Conservation (phyloP, 768 basidiomycete genomes). For the Russula lepida region DNA sequence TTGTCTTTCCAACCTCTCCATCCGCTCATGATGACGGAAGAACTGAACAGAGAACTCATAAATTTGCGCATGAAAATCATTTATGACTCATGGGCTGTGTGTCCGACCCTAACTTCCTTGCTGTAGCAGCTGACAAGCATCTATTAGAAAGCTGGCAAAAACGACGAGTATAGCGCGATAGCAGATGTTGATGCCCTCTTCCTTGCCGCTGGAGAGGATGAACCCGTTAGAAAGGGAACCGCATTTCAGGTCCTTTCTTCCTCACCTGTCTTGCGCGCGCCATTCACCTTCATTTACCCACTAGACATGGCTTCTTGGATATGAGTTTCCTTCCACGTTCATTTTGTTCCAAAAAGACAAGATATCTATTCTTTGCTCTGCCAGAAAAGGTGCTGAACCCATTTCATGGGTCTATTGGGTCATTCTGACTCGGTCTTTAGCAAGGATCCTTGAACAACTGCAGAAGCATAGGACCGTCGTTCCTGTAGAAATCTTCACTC, state of each 20-base stretch:
- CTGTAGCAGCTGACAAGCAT: background rate
- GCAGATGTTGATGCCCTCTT: constrained; percentile 61
- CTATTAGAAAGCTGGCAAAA: constrained; percentile 50
- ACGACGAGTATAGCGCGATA: constrained; percentile 65
- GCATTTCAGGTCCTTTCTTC: constrained; percentile 69
- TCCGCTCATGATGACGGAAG: constrained; percentile 46
- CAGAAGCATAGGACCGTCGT: constrained; percentile 46
- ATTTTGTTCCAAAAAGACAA: constrained; percentile 74
- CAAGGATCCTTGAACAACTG: constrained; percentile 79
- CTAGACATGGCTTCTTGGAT: constrained; percentile 94
- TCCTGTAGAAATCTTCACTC: constrained; percentile 66
- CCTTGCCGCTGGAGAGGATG: constrained; percentile 77
- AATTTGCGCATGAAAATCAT: constrained; percentile 27
- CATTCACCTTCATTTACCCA: constrained; percentile 4
- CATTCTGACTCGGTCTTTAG: constrained; percentile 33
- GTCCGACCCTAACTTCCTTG: constrained; percentile 12
- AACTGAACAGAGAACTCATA: constrained; percentile 47
- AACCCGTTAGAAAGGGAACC: constrained; percentile 83
- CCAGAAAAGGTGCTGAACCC: constrained; percentile 65
- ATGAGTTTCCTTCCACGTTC: constrained; percentile 94
- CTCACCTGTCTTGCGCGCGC: background rate
- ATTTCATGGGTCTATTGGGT: background rate
- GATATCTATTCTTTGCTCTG: constrained; percentile 74
- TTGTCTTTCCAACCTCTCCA: constrained; percentile 15
- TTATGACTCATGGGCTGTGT: constrained; percentile 31